These are phyloP conservation scores for Cyamopsis tetragonoloba DNA, from an alignment of 306 rosid species.

Conservation along the genomic window DNA sequence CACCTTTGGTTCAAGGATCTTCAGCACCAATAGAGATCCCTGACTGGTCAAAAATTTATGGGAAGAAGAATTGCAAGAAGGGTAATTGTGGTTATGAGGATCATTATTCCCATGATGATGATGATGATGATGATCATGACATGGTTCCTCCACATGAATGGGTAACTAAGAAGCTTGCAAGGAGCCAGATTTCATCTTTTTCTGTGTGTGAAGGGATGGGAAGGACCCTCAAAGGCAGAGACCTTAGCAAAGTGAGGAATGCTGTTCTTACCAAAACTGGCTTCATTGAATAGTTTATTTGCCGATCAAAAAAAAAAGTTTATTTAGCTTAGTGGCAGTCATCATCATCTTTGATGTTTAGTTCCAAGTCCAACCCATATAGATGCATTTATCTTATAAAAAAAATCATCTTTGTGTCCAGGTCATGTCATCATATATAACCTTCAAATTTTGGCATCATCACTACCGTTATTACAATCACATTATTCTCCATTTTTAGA, in stretches of 20 bases:
- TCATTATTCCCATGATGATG: not conserved
- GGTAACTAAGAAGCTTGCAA: conserved; percentile 85
- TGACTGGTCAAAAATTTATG: conserved; percentile 89
- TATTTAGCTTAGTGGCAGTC: too few species aligned
- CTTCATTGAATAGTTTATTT: conserved; percentile 77
- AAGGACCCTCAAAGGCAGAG: conserved; percentile 93
- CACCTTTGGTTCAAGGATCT: conserved; percentile 39
- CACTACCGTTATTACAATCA: not conserved
- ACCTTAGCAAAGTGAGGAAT: conserved; percentile 89
- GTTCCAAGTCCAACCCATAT: too few species aligned
- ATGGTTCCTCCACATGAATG: conserved; percentile 96
- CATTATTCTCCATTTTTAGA: not conserved
- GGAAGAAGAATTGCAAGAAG: conserved; percentile 38
- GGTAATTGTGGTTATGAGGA: conserved; percentile 1
- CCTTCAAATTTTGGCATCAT: conserved; percentile 26
- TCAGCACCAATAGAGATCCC: conserved; percentile 76
- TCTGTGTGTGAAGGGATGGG: conserved; percentile 92
- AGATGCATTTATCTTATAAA: too few species aligned
- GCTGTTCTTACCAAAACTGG: conserved; percentile 84
- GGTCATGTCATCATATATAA: not conserved
- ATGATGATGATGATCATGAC: conserved; percentile 41
- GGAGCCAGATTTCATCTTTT: conserved; percentile 83
- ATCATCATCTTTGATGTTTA: too few species aligned
- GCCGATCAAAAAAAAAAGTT: too few species aligned
- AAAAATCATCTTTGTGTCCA: not conserved